Conservation (phyloP, 805 yeast genomes). For the Sugiyamaella smithiae region DNA sequence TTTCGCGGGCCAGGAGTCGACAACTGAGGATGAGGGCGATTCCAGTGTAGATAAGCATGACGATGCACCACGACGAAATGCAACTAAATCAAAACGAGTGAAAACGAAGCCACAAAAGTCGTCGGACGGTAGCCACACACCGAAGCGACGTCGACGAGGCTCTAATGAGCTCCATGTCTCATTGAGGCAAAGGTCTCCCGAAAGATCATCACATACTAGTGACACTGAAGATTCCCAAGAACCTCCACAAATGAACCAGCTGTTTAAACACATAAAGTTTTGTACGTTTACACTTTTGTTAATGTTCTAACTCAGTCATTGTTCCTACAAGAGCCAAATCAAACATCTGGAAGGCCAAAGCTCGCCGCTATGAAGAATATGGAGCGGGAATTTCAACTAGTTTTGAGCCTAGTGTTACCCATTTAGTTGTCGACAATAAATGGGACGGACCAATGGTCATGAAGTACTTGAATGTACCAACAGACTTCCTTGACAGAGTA, state of each 20-base stretch:
- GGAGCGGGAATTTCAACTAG: slow-evolving; percentile 27
- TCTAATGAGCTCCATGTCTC: too few relatives aligned
- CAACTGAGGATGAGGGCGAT: neutral
- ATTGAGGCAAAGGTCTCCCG: too few relatives aligned
- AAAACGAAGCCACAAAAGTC: neutral
- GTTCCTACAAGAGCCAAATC: slow-evolving; percentile 16
- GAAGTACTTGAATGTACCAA: slow-evolving; percentile 7
- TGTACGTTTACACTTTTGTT: too few relatives aligned
- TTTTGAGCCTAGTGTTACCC: slow-evolving; percentile 24
- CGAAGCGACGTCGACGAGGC: too few relatives aligned
- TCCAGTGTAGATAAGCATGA: neutral
- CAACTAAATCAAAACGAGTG: neutral
- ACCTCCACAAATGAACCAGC: too few relatives aligned
- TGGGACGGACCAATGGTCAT: slow-evolving; percentile 6
- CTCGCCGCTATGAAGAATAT: slow-evolving; percentile 17
- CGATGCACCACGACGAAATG: neutral
- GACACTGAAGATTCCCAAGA: too few relatives aligned
- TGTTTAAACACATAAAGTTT: too few relatives aligned
- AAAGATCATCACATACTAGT: too few relatives aligned
- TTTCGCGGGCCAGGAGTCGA: slow-evolving; percentile 7
- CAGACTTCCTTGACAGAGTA: neutral
- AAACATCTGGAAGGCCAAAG: slow-evolving; percentile 12
- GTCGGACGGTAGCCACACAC: too few relatives aligned
- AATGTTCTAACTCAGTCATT: slow-evolving; percentile 9
- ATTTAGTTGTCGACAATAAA: slow-evolving; percentile 26